These are phyloP conservation scores for Phytophthora melonis DNA, from an alignment of 352 stramenopile species.

Conservation along the genomic window DNA sequence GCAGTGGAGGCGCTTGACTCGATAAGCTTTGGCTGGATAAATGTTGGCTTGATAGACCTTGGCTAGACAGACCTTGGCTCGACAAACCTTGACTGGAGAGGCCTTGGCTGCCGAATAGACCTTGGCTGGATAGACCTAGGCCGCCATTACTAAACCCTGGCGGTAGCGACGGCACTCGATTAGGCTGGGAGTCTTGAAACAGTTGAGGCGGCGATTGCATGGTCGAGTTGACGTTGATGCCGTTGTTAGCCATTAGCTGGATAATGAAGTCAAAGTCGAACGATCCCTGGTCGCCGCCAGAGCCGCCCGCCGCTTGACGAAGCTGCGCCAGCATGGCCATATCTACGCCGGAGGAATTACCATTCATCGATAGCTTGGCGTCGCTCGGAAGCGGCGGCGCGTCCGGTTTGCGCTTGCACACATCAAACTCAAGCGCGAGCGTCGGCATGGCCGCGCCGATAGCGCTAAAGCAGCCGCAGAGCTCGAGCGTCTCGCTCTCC, in stretches of 20 bases:
- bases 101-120: background rate
- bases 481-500: slow-evolving; percentile 40
- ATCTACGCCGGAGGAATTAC: slow-evolving; percentile 27
- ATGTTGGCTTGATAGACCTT: slow-evolving; percentile 24
- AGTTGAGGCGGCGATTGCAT: slow-evolving; percentile 12
- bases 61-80: background rate
- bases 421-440: slow-evolving; percentile 38
- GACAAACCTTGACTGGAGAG: slow-evolving; percentile 26
- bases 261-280: slow-evolving; percentile 37
- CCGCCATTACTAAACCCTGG: slow-evolving; percentile 32
- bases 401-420: slow-evolving; percentile 18
- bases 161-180: slow-evolving; percentile 20
- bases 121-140: slow-evolving; percentile 3
- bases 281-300: slow-evolving; percentile 24
- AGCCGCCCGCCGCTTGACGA: slow-evolving; percentile 24
- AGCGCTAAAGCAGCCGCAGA: slow-evolving; percentile 44
- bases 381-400: slow-evolving; percentile 19
- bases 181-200: slow-evolving; percentile 31
- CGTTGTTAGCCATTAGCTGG: slow-evolving; percentile 42
- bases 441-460: slow-evolving; percentile 40
- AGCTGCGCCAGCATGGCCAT: slow-evolving; percentile 34
- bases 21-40: slow-evolving; percentile 16
- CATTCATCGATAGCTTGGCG: slow-evolving; percentile 21
- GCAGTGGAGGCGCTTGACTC: slow-evolving; percentile 19
- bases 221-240: slow-evolving; percentile 28